Evolutionary conservation across 139 green algal genomes (phyloP), one percentile per base, ranked within the genome.

Genomic region (Spirogloea muscicola): DNA sequence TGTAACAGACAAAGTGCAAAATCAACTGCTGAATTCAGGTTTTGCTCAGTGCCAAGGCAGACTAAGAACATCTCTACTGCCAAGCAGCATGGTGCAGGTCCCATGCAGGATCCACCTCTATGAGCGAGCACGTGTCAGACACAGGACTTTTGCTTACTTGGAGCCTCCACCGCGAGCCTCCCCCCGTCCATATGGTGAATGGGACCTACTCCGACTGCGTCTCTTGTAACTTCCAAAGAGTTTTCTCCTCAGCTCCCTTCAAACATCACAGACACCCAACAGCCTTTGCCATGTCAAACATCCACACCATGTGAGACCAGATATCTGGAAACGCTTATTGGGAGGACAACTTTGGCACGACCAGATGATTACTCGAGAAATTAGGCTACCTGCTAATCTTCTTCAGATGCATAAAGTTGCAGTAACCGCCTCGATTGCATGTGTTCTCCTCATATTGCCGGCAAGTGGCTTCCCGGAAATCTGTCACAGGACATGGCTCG

Each of bases 321-420:
- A 27, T 34, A 3, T n/a, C 31, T 9, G 39, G 34, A 68, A 52
- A 29, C 3, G 36, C 34, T 4, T 4, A 55, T 29, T 52, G 7
- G 36, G 16, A 68, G 16, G 10, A 36, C 60, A 68, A 34, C n/a
- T n/a, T n/a, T n/a, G n/a, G 10, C 18, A 68, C 21, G 3, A 31
- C n/a, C 16, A 31, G 7, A 21, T 31, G 13, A 60, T 9, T 25
- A 31, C 29, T 7, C 5, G 9, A 58, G 7, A 68, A 72, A 16
- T 16, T 51, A 29, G 21, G 58, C 41, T 59, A 79, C 82, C 84
- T 91, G 81, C 82, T 84, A 74, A 98, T 96, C 36, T 92, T 93
- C 74, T 93, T 92, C 66, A 99, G 78, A 76, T 99, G 94, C 94
- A 99, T 97, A 86, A 98, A 99, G 84, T 98, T 98, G 87, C 94